A percentile compares a stretch with the other conserved stretches of the same genome.
These are phyloP conservation scores for Erythrobasidium hasegawianum DNA, from an alignment of 1,284 basidiomycete genomes.

Conservation along the genomic window DNA sequence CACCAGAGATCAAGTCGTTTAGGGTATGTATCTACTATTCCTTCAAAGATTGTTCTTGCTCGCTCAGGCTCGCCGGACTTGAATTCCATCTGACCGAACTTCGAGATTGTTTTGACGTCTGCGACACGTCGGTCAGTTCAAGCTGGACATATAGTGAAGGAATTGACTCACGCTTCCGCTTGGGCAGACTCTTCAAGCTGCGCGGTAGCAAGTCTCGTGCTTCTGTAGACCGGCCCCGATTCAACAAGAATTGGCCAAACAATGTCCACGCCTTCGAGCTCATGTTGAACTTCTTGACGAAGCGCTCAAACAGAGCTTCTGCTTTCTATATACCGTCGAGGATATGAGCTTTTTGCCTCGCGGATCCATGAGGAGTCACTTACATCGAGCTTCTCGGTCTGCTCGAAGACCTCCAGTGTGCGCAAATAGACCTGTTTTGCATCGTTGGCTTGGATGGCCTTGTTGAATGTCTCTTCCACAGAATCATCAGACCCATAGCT, in stretches of 20 bases:
- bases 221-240: constrained; percentile 66
- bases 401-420: constrained; percentile 76
- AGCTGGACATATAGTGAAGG: neutral
- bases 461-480: constrained; percentile 75
- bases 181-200: constrained; percentile 86
- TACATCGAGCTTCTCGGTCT: constrained; percentile 76
- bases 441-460: constrained; percentile 86
- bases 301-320: constrained; percentile 76
- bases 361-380: constrained; percentile 38
- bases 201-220: constrained; percentile 84
- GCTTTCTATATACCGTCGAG: constrained; percentile 60
- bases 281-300: constrained; percentile 86
- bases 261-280: constrained; percentile 89
- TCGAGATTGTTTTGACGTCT: constrained; percentile 93
- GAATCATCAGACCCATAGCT: constrained; percentile 81
- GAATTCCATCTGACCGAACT: constrained; percentile 93
- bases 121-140: constrained; percentile 4
- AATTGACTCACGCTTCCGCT: constrained; percentile 76
- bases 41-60: constrained; percentile 93
- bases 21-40: constrained; percentile 87
- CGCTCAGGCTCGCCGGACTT: constrained; percentile 89
- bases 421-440: constrained; percentile 83
- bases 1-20: constrained; percentile 95
- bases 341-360: neutral
- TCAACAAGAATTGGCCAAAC: constrained; percentile 73